These are phyloP conservation scores for Cydonia oblonga DNA, from an alignment of 331 rosid genomes.

Conservation along the genomic window DNA sequence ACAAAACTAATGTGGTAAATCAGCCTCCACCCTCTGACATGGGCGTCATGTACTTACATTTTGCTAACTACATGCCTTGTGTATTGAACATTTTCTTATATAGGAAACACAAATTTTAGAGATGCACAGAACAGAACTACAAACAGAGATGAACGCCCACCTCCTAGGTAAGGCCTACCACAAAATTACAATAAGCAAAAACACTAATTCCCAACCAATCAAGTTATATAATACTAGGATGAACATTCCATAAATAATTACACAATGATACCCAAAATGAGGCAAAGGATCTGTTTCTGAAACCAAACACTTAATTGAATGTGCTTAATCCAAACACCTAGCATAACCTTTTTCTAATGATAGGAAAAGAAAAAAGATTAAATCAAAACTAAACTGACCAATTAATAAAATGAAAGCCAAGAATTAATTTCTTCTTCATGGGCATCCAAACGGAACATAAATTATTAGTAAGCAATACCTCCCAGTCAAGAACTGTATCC, in stretches of 20 bases:
- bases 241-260: not conserved
- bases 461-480: conserved; percentile 36
- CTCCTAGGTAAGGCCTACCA: not conserved
- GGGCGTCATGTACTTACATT: no score
- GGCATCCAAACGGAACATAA: conserved; percentile 4
- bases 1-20: not conserved
- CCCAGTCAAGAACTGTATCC: conserved; percentile 99
- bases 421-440: not conserved
- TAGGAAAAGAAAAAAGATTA: not conserved
- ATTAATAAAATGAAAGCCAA: not conserved
- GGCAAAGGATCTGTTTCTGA: no score
- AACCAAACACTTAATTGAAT: not conserved
- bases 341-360: no score
- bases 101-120: not conserved
- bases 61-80: no score
- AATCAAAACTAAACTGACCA: not conserved
- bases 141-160: no score
- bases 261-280: not conserved
- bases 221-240: not conserved
- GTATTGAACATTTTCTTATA: not conserved
- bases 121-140: not conserved
- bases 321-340: no score
- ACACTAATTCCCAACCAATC: not conserved
- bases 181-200: not conserved
- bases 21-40: no score